phyloP scores from a whole-genome alignment of 768 basidiomycete genomes.

The Vishniacozyma victoriae region DNA sequence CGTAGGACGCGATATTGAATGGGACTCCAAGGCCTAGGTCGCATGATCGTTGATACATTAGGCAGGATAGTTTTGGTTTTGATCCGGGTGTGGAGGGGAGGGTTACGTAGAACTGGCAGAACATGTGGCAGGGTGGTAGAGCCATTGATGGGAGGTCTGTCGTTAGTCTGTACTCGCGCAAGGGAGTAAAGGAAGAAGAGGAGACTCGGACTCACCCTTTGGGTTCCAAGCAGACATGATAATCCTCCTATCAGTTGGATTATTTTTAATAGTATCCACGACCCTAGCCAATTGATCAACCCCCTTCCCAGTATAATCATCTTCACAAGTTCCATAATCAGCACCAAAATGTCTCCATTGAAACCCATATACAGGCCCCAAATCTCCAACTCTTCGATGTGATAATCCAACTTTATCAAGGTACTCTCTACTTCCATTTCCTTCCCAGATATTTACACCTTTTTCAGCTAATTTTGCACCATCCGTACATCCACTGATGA shows the following conservation, averaged over 20 bases:
- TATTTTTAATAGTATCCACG: slow-evolving; percentile 82
- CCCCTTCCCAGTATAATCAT: slow-evolving; percentile 67
- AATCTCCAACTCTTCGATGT: slow-evolving; percentile 78
- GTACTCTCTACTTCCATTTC: slow-evolving; percentile 84
- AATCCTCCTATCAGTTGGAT: slow-evolving; percentile 89
- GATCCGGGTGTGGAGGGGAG: slow-evolving; percentile 55
- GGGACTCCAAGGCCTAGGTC: slow-evolving; percentile 96
- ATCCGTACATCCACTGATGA: slow-evolving; percentile 77
- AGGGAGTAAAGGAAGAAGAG: neutral
- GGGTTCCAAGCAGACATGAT: slow-evolving; percentile 98
- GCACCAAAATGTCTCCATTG: slow-evolving; percentile 96
- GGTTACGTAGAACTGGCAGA: slow-evolving; percentile 98
- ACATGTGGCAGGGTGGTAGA: slow-evolving; percentile 95
- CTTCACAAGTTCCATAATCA: slow-evolving; percentile 53
- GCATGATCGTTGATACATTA: slow-evolving; percentile 97
- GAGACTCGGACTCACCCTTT: slow-evolving; percentile 59
- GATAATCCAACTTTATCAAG: slow-evolving; percentile 76
- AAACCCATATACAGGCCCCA: slow-evolving; percentile 96
- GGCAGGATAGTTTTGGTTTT: slow-evolving; percentile 71
- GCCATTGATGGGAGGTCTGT: slow-evolving; percentile 91
- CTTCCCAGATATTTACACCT: slow-evolving; percentile 96
- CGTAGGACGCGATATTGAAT: slow-evolving; percentile 99
- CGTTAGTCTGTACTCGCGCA: neutral
- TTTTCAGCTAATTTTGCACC: slow-evolving; percentile 66
- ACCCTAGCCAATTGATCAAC: slow-evolving; percentile 88